phyloP scores from a whole-genome alignment of 2,329 filamentous ascomycete genomes.

The Colletotrichum filicis region DNA sequence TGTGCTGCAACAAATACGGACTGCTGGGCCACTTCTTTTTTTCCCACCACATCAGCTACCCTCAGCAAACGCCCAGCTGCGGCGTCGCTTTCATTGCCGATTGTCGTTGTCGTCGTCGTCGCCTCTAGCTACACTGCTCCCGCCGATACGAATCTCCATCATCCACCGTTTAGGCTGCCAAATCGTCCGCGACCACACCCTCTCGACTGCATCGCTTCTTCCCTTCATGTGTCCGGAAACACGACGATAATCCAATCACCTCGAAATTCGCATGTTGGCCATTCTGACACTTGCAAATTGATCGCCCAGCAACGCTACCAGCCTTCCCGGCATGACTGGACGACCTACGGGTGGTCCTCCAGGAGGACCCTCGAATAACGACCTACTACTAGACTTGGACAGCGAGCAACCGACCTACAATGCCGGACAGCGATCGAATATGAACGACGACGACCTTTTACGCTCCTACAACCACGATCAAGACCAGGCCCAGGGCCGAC shows the following conservation, averaged over 20 bases:
- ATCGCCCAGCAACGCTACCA: conserved; percentile 42
- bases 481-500: conserved; percentile 71
- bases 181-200: neutral
- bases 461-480: conserved; percentile 78
- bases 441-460: conserved; percentile 84
- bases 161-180: conserved; percentile 25
- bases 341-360: conserved; percentile 60
- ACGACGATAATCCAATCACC: conserved; percentile 14
- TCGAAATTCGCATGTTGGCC: conserved; percentile 45
- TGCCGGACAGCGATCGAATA: conserved; percentile 79
- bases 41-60: conserved; percentile 21
- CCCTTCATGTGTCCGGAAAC: conserved; percentile 24
- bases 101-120: conserved; percentile 13
- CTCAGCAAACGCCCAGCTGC: conserved; percentile 17
- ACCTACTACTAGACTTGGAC: conserved; percentile 80
- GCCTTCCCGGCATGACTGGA: conserved; percentile 69
- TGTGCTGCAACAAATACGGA: conserved; percentile 41
- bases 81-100: conserved; percentile 6
- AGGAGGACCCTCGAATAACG: conserved; percentile 61
- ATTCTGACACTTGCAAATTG: conserved; percentile 40
- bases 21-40: conserved; percentile 33
- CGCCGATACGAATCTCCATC: neutral
- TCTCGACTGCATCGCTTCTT: conserved; percentile 25
- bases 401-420: conserved; percentile 78
- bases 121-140: neutral